Evolutionary conservation across 2,329 filamentous ascomycete species (phyloP), one percentile per base, ranked within the genome.

Genomic region (Zasmidium cellare): DNA sequence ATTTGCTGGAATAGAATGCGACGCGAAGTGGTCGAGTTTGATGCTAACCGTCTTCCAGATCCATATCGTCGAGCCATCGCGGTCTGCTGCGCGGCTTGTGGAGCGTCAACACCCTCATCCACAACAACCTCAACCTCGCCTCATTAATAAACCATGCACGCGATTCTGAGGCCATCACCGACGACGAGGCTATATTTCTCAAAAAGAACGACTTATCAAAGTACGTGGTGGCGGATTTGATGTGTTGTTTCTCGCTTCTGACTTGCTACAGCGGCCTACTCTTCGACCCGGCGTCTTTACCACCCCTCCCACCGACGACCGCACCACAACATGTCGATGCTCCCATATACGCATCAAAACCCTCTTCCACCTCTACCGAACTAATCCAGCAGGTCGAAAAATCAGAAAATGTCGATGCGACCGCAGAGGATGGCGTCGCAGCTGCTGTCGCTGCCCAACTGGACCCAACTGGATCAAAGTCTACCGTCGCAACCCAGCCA

Each of bases 181-280:
- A 58, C 11, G 56, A 60, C 20, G 59, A 61, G 20, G 24, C 48
- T 19, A 11, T 38, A 45, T 59, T 62, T 22, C 53, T 62, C 23
- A 24, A 57, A 22, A 24, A 51, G 46, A 31, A 57, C 44, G 47
- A 57, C 41, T 14, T 62, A 9, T 53, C 60, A 12, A 46, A 45
- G 60, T 62, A 55, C 9, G 53, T 56, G 18, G 47, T 25, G n/a
- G 20, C 16, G 35, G 11, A 31, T 31, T 41, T 9, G n/a, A 16
- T 41, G 35, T 41, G 16, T 18, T 41, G 35, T 9, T 41, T 14
- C 16, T 41, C 3, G 35, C 25, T 46, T 54, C 46, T 53, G 47
- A 53, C 45, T 24, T 45, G 53, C 28, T 64, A 38, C 65, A 85
- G 84, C 78, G 81, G 81, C 65, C 81, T 79, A 60, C 77, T 76